These are phyloP conservation scores for Pichia ethanolica DNA, from an alignment of 805 yeast genomes.

Conservation along the genomic window DNA sequence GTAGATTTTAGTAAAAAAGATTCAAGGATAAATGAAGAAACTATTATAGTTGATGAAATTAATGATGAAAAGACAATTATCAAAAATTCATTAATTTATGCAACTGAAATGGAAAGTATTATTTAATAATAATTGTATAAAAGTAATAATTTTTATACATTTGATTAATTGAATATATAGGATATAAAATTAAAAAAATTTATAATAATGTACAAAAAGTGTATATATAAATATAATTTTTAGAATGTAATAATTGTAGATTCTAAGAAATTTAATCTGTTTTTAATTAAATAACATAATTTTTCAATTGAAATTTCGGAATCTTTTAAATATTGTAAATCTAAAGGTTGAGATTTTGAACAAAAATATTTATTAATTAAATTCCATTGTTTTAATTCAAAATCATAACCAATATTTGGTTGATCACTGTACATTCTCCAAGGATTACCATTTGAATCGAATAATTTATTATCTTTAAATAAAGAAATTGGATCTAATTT, in stretches of 20 bases:
- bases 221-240: no score
- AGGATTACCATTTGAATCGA: slow-evolving; percentile 15
- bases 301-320: slow-evolving; percentile 22
- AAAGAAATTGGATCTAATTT: slow-evolving; percentile 40
- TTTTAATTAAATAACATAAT: slow-evolving; percentile 1
- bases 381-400: slow-evolving; percentile 53
- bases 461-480: slow-evolving; percentile 31
- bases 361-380: slow-evolving; percentile 37
- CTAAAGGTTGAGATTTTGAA: slow-evolving; percentile 15
- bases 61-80: slow-evolving; percentile 44
- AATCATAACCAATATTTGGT: slow-evolving; percentile 37
- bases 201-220: neutral
- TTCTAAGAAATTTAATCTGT: slow-evolving; percentile 1
- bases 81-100: slow-evolving; percentile 73
- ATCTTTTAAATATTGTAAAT: slow-evolving; percentile 18
- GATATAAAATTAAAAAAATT: neutral
- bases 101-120: slow-evolving; percentile 87
- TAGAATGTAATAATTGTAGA: neutral
- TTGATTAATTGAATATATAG: no score
- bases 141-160: no score
- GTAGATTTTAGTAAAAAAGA: slow-evolving; percentile 36
- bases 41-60: slow-evolving; percentile 12
- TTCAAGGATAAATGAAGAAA: slow-evolving; percentile 8
- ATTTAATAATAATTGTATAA: slow-evolving; percentile 32
- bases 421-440: slow-evolving; percentile 26